Evolutionary conservation across 1,284 basidiomycete genomes (phyloP), one percentile per base, ranked within the genome.

Genomic region (Microbotryomycetes sp.): DNA sequence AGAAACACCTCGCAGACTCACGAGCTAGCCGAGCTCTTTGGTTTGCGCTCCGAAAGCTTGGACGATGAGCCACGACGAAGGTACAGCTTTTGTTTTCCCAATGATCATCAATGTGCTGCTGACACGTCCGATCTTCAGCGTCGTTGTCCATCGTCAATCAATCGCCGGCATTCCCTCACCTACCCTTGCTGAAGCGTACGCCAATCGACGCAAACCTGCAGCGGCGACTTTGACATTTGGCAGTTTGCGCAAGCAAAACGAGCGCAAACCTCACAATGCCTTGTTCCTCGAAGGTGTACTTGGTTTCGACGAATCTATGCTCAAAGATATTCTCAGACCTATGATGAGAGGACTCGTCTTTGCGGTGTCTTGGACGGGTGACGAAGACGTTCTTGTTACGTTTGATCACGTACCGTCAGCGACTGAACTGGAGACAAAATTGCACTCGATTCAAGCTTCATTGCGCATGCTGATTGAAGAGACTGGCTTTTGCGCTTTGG

Each of bases 21-120:
- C 60, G 67, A 70, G 29, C 51, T 73, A 4, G 63, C 65, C 28
- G 71, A 71, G 45, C 49, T 60, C 26, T 73, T 60, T 53, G 61
- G 65, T 26, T 56, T 73, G 5, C 59, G 66, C 2, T 64, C 62
- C 23, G 70, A 71, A 29, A 59, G 60, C n/a, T 55, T 73, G 29
- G 72, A 73, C 57, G 67, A 65, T 31, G 72, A 73, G 55, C 72
- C 72, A 4, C 63, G 64, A 1, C 60, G 67, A 6, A 53, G 45
- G 50, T 49, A 6, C 18, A 30, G 45, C 29, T 9, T 16, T 47
- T n/a, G 2, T 18, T 2, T 18, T 11, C n/a, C 16, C 30, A 23
- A n/a, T 23, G n/a, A 5, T 13, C 18, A 3, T 11, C 30, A 7
- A 3, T 49, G 23, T 31, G 21, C 45, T 35, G 3, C 15, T 9